Base-by-base conservation (phyloP, 768 basidiomycete genomes). In the Favolaschia claudopus region DNA sequence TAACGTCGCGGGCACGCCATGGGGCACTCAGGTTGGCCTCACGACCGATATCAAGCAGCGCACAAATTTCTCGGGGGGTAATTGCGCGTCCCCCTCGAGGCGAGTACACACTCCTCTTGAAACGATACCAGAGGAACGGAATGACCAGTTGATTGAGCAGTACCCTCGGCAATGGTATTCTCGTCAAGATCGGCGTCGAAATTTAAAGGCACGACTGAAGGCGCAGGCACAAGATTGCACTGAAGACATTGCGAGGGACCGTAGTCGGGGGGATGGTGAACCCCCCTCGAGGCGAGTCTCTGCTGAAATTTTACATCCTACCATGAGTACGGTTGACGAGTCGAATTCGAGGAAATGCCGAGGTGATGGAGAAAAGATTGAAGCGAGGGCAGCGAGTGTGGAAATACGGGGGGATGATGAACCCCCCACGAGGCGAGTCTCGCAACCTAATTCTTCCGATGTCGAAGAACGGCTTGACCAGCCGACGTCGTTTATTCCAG, bases 61-160 rank as follows among this genome's bases (percentile, higher is more conserved):
- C 44, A 37, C 28, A 46, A 58, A 29, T 24, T 54, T 58, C 55
- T 39, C 44, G 62, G 51, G 59, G 55, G 62, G 53, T 46, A 47
- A 55, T 46, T n/a, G 51, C 55, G 47, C 55, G 39, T 56, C 61
- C 49, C 59, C 61, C 45, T 47, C 34, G 53, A 60, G 55, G 57
- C 53, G 60, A 27, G 50, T 28, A 19, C 54, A 31, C 10, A 8
- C 19, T 20, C 9, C 19, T 15, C 39, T 15, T 20, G 19, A 8
- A 8, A 12, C 39, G 14, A 12, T 19, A 20, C 25, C 13, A 13
- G 32, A 32, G 19, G 34, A 25, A 20, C 27, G 7, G 25, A n/a
- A 20, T 45, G 33, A 31, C 27, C 43, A 56, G 54, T 15, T 22
- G 24, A n/a, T n/a, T 22, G 8, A 42, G 9, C 10, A n/a, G 24